Conservation (phyloP, 441 rosid genomes). For the Erodium trifolium region DNA sequence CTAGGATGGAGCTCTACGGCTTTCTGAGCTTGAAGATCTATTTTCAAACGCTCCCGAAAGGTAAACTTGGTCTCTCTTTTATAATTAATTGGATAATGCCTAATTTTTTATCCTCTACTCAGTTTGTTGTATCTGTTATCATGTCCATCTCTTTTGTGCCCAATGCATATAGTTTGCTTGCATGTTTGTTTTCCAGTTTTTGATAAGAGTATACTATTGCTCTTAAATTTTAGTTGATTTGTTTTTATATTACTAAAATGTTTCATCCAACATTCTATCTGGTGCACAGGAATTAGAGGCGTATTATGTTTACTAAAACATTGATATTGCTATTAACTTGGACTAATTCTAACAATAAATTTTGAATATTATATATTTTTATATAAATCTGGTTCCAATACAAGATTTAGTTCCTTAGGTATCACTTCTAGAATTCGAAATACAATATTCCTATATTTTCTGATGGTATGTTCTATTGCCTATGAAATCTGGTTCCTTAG, state of each 20-base stretch:
- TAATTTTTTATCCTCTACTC: not conserved
- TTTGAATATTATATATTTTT: not conserved
- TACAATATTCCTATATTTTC: conserved; percentile 1
- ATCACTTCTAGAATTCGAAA: not conserved
- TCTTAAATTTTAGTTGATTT: not conserved
- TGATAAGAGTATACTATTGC: not conserved
- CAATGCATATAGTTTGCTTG: not conserved
- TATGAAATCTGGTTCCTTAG: not conserved
- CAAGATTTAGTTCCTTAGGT: not conserved
- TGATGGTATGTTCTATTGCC: not conserved
- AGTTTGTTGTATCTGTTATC: not conserved
- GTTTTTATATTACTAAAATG: not conserved
- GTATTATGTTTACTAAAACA: not conserved
- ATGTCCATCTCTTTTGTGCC: not conserved
- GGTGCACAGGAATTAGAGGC: not conserved
- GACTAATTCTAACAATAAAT: not conserved
- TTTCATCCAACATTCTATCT: not conserved
- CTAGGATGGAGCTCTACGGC: conserved; percentile 57
- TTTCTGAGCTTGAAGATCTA: conserved; percentile 48
- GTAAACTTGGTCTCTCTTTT: conserved; percentile 22
- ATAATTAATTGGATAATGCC: conserved; percentile 4
- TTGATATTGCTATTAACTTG: not conserved
- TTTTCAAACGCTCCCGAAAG: conserved; percentile 67
- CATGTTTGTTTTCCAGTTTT: not conserved
- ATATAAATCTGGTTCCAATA: not conserved